Evolutionary conservation across 192 early-diverging fungal species (phyloP).

Genomic region (Kappamyces sp.): DNA sequence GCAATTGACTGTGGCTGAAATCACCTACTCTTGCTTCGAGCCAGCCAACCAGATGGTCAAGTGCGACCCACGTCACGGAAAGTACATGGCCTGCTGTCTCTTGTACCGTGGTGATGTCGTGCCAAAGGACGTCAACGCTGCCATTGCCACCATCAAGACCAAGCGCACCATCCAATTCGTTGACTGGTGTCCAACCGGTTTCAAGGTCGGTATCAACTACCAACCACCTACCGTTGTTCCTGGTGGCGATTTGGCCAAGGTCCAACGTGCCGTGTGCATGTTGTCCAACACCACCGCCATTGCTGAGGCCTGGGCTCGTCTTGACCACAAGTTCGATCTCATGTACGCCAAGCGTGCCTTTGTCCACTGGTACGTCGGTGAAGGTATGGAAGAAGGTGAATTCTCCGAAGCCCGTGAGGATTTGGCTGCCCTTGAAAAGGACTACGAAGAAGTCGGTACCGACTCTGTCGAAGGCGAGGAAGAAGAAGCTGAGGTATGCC

Average conservation of each 20-base stretch:
- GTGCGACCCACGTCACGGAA: slow-evolving; percentile 94
- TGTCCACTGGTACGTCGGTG: slow-evolving; percentile 99
- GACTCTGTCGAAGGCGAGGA: slow-evolving; percentile 87
- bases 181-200: slow-evolving; percentile 99
- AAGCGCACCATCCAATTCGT: slow-evolving; percentile 96
- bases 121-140: slow-evolving; percentile 92
- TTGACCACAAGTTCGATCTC: slow-evolving; percentile 99
- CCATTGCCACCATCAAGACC: slow-evolving; percentile 89
- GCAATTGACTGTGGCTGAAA: slow-evolving; percentile 89
- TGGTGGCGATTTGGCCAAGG: slow-evolving; percentile 91
- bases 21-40: slow-evolving; percentile 96
- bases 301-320: slow-evolving; percentile 97
- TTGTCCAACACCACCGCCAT: slow-evolving; percentile 99
- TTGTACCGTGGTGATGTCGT: slow-evolving; percentile 99
- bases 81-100: slow-evolving; percentile 99
- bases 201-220: slow-evolving; percentile 99
- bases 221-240: slow-evolving; percentile 86
- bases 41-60: slow-evolving; percentile 99
- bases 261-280: slow-evolving; percentile 95
- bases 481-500: slow-evolving; percentile 61
- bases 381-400: slow-evolving; percentile 99
- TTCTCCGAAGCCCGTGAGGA: slow-evolving; percentile 99
- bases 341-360: slow-evolving; percentile 99
- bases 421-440: slow-evolving; percentile 99
- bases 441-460: slow-evolving; percentile 99